A percentile compares a stretch with the other conserved stretches of the same genome.
These are phyloP conservation scores for Infundibulicybe gibba DNA, from an alignment of 768 basidiomycete genomes.

Conservation along the genomic window DNA sequence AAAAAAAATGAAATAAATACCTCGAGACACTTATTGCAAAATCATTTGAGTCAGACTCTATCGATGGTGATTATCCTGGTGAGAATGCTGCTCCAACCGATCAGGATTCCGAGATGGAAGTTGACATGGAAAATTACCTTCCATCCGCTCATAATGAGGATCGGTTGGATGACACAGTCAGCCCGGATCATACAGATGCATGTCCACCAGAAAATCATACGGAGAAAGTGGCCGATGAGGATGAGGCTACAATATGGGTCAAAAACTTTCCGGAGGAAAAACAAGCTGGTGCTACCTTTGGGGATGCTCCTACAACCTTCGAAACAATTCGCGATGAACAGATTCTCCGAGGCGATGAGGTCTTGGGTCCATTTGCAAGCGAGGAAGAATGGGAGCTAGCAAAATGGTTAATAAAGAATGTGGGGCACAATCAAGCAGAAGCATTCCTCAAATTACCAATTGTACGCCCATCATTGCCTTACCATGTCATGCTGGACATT, in stretches of 20 bases:
- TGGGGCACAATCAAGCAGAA: conserved; percentile 23
- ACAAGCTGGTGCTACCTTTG: neutral
- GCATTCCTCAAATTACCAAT: conserved; percentile 23
- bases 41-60: neutral
- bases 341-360: neutral
- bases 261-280: neutral
- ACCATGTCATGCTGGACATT: neutral
- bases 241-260: neutral
- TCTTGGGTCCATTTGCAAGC: conserved; percentile 17
- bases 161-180: no score
- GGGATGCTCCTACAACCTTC: neutral
- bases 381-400: conserved; percentile 26
- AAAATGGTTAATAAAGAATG: conserved; percentile 23
- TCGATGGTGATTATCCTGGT: neutral
- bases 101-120: neutral
- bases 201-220: neutral
- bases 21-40: neutral
- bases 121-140: neutral
- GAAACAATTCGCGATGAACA: neutral
- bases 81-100: no score
- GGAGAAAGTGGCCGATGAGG: neutral
- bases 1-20: neutral
- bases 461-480: conserved; percentile 8
- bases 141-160: no score
- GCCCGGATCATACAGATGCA: no score